These are phyloP conservation scores for Pestalotiopsis sp. DNA, from an alignment of 2,329 filamentous ascomycete species.

Conservation along the genomic window DNA sequence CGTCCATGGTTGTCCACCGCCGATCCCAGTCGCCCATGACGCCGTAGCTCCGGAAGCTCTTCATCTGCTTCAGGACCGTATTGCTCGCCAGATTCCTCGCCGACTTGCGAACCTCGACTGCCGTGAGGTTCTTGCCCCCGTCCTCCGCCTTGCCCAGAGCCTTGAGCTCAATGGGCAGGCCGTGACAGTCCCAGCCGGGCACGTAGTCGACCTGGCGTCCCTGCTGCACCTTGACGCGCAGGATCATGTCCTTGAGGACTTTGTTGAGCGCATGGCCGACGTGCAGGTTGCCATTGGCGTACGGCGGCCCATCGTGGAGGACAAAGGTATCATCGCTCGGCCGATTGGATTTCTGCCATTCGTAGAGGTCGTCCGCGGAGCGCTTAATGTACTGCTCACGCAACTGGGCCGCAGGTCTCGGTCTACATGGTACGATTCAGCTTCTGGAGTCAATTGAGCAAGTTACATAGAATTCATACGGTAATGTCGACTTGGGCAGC, in stretches of 20 bases:
- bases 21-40: conserved; percentile 82
- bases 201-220: conserved; percentile 79
- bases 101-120: conserved; percentile 63
- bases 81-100: conserved; percentile 68
- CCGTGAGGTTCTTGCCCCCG: conserved; percentile 43
- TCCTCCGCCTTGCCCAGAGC: conserved; percentile 63
- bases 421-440: conserved; percentile 38
- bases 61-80: conserved; percentile 74
- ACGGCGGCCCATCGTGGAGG: conserved; percentile 94
- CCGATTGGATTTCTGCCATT: conserved; percentile 73
- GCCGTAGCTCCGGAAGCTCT: conserved; percentile 71
- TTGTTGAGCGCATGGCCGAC: conserved; percentile 97
- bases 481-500: conserved; percentile 75
- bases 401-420: conserved; percentile 52
- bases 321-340: conserved; percentile 66
- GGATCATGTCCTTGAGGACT: conserved; percentile 91
- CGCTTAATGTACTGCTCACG: conserved; percentile 66
- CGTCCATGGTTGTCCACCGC: conserved; percentile 80
- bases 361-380: conserved; percentile 87
- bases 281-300: conserved; percentile 91
- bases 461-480: conserved; percentile 46
- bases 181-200: conserved; percentile 98
- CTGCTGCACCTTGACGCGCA: conserved; percentile 77
- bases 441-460: neutral
- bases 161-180: conserved; percentile 95